Conservation (phyloP, 805 yeast species). For the Yamadazyma kitorensis region DNA sequence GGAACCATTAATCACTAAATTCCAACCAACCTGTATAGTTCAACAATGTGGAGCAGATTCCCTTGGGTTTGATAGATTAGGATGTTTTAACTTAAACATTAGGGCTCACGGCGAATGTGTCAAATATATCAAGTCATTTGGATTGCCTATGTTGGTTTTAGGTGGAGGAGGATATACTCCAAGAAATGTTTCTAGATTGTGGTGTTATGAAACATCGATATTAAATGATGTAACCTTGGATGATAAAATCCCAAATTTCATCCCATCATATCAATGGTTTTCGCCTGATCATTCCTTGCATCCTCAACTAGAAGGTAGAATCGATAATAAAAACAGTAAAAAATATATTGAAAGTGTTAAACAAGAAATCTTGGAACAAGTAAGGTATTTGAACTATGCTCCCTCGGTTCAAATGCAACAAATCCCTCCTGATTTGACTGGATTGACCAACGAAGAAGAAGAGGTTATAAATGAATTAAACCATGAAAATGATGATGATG, state of each 20-base stretch:
- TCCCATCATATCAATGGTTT: slow-evolving; percentile 80
- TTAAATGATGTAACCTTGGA: slow-evolving; percentile 58
- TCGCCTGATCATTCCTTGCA: slow-evolving; percentile 90
- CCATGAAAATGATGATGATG: slow-evolving; percentile 22
- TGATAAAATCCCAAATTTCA: slow-evolving; percentile 52
- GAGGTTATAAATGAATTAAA: slow-evolving; percentile 35
- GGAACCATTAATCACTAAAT: slow-evolving; percentile 86
- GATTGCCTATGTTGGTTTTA: slow-evolving; percentile 82
- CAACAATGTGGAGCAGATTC: slow-evolving; percentile 98
- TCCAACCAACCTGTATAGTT: slow-evolving; percentile 90
- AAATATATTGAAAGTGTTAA: slow-evolving; percentile 79
- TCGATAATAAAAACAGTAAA: slow-evolving; percentile 83
- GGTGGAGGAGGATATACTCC: slow-evolving; percentile 99
- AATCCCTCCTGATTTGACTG: slow-evolving; percentile 67
- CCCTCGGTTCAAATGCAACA: slow-evolving; percentile 93
- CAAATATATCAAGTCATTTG: slow-evolving; percentile 81
- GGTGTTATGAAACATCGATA: slow-evolving; percentile 93
- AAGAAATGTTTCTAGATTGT: slow-evolving; percentile 86
- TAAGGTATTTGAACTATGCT: slow-evolving; percentile 81
- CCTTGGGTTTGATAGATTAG: slow-evolving; percentile 86
- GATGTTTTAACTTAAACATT: slow-evolving; percentile 90
- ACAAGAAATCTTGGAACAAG: slow-evolving; percentile 73
- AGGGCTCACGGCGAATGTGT: slow-evolving; percentile 96
- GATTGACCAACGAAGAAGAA: slow-evolving; percentile 43
- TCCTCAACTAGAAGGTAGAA: slow-evolving; percentile 57